Base-by-base conservation (phyloP, 108 stramenopile genomes). In the Cylindrotheca fusiformis region DNA sequence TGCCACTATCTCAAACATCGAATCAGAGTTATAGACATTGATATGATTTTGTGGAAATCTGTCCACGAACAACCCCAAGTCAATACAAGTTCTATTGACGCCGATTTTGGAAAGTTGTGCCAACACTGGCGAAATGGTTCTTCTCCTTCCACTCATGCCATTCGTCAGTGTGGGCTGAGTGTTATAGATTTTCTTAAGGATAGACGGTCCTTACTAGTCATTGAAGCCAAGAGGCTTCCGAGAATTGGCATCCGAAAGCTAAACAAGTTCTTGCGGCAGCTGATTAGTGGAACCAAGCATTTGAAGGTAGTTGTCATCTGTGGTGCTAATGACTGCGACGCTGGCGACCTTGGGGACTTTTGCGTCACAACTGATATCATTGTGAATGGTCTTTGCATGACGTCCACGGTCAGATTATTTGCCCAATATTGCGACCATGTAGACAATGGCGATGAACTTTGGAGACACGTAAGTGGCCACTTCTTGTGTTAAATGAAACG, bases 361-460 rank as follows among this genome's bases (percentile, higher is more conserved):
- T 14, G 10, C 36, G 14, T 6, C 14, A 14, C 36, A 10, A 10
- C 14, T 41, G 36, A 41, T 41, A 41, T 41, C 14, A 10, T 14
- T 10, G 36, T 41, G 10, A 14, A 41, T 41, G 14, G 36, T 14
- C 36, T 41, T 14, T 10, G 14, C 36, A 41, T 41, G 10, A 14
- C 6, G 36, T 41, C 36, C 6, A 41, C 36, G 14, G 36, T 41
- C 14, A 6, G 14, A 14, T 14, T 41, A 14, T 41, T 41, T 41
- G 36, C 36, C 14, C 36, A 14, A 41, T 14, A 10, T 6, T 41
- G 36, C 14, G 14, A 41, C 10, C 36, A 41, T 41, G 36, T 22
- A 20, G 50, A 52, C 51, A 29, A 52, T 52, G 63, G 32, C 23
- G 63, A 50, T 18, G 63, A 63, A 10, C 36, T 41, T 41, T 41